Evolutionary conservation across 202 grass and related monocot genomes (phyloP), one percentile per base, ranked within the genome.

Genomic region (Alloteropsis angusta): DNA sequence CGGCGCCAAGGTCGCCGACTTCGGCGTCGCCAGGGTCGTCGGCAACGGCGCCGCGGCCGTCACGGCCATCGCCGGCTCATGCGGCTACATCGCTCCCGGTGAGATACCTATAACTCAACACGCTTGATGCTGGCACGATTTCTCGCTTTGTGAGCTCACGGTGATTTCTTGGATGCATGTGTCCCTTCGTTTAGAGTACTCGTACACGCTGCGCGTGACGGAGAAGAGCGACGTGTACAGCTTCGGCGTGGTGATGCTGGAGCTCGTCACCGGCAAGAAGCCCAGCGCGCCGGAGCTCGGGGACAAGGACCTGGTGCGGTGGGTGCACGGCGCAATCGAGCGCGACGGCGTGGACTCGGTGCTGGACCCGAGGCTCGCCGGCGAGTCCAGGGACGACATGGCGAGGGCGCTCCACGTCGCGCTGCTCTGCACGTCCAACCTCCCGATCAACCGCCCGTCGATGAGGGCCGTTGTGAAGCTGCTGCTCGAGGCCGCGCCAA

Each of bases 171-270:
- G 42, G 42, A 46, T 17, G 18, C 28, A 30, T 19, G 16, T 10
- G 3, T 53, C 5, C 28, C 17, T 8, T 9, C 0, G 37, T 7
- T 0, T 53, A 91, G 93, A 97, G 78, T 89, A 97, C 81, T 89
- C 93, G 25, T 97, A 93, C 87, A 97, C 93, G 16, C 60, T 91
- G 45, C 85, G 85, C 6, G 90, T 98, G 45, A 90, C 85, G 5
- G 89, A 94, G 87, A 98, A 92, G 63, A 93, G 93, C n/a, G 93
- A 97, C 23, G 93, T 97, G 14, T 97, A 97, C 37, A 91, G 90
- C 35, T 97, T 93, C 3, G 93, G 91, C 57, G 88, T 97, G 1
- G 91, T 97, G 28, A 64, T 97, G 5, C 39, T 97, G 14, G 93
- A 97, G 58, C 91, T 97, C 7, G 47, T 92, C 49, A 92, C 87